Conservation (phyloP, 805 yeast species). For the Pichia rugopelliculosa region DNA sequence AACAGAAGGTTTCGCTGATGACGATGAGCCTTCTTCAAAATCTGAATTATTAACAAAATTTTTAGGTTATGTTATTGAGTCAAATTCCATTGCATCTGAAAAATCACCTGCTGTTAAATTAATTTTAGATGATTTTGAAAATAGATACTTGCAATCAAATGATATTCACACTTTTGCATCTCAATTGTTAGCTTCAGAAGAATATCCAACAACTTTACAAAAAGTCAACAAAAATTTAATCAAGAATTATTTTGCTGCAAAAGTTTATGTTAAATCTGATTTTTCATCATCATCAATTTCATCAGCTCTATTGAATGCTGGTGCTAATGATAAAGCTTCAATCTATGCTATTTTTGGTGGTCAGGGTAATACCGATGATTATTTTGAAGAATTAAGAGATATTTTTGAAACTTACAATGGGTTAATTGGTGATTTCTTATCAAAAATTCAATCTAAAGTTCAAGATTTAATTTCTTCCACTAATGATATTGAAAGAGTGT, state of each 20-base stretch:
- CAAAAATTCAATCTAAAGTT: constrained; percentile 61
- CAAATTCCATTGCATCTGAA: constrained; percentile 23
- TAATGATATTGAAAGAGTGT: constrained; percentile 75
- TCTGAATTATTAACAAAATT: constrained; percentile 81
- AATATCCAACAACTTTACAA: constrained; percentile 54
- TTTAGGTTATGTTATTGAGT: constrained; percentile 55
- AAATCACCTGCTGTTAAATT: constrained; percentile 54
- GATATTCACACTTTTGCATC: constrained; percentile 92
- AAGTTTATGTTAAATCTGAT: constrained; percentile 24
- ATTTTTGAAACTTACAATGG: constrained; percentile 71
- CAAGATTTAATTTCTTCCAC: constrained; percentile 61
- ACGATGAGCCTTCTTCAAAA: constrained; percentile 80
- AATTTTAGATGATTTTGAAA: constrained; percentile 76
- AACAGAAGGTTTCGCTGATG: constrained; percentile 79
- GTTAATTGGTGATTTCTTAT: constrained; percentile 63
- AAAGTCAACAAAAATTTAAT: constrained; percentile 68
- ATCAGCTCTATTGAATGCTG: constrained; percentile 51
- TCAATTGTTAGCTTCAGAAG: constrained; percentile 48
- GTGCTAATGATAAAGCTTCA: constrained; percentile 50
- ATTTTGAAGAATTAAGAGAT: constrained; percentile 92
- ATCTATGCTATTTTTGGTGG: constrained; percentile 93
- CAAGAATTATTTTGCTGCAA: constrained; percentile 59
- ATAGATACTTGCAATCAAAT: constrained; percentile 60
- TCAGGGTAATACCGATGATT: constrained; percentile 97
- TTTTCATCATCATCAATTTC: constrained; percentile 3